These are phyloP conservation scores for Glonium stellatum DNA, from an alignment of 495 filamentous ascomycete species.

Conservation along the genomic window DNA sequence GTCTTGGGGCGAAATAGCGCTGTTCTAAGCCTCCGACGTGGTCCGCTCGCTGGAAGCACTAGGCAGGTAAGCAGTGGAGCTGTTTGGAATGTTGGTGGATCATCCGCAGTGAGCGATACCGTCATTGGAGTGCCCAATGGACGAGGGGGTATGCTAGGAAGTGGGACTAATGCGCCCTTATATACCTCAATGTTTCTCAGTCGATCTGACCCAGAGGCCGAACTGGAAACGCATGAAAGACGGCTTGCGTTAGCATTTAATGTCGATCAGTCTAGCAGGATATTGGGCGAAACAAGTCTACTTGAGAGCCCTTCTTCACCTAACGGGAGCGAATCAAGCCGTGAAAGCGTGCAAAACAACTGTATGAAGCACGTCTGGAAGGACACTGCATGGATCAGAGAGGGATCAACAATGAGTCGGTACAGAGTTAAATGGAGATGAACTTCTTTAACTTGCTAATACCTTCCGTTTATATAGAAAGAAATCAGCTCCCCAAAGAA, in stretches of 20 bases:
- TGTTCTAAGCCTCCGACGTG: constrained; percentile 13
- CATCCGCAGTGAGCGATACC: constrained; percentile 46
- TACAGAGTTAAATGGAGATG: constrained; percentile 12
- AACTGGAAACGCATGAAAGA: constrained; percentile 61
- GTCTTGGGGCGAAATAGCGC: constrained; percentile 9
- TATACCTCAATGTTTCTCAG: constrained; percentile 64
- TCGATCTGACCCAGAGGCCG: constrained; percentile 47
- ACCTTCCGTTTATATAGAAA: too few species aligned
- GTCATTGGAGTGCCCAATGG: constrained; percentile 51
- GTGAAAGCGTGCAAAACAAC: not conserved
- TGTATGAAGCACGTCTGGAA: constrained; percentile 30
- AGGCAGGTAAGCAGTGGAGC: constrained; percentile 56
- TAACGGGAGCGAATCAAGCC: not conserved
- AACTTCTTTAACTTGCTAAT: not conserved
- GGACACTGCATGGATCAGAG: constrained; percentile 43
- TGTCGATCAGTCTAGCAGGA: constrained; percentile 60
- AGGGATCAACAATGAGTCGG: constrained; percentile 36
- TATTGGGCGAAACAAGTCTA: constrained; percentile 41
- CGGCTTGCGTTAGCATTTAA: constrained; percentile 77
- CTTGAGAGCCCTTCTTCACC: constrained; percentile 1
- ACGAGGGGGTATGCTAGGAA: constrained; percentile 54
- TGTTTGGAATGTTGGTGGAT: constrained; percentile 77
- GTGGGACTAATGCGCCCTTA: constrained; percentile 67
- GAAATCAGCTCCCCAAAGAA: not conserved
- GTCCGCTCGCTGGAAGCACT: not conserved